phyloP scores from a whole-genome alignment of 1,139 yeast genomes.

The Casaregolazyma lundiana region DNA sequence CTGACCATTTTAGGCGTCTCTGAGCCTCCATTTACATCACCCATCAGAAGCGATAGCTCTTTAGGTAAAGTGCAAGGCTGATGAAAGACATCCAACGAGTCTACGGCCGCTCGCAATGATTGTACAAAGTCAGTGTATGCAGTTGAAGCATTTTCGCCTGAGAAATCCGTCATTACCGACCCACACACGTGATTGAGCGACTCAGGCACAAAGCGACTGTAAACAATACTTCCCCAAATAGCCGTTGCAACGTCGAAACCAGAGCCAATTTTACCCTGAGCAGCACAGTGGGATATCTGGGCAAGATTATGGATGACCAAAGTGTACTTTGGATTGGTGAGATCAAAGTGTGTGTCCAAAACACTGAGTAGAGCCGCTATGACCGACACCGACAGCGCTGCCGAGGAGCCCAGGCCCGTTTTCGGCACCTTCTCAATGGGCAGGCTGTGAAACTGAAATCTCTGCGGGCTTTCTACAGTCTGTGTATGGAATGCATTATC shows the following conservation, averaged over 20 bases:
- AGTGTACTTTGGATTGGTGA: conserved; percentile 7
- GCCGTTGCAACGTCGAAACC: conserved; percentile 98
- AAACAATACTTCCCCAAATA: conserved; percentile 80
- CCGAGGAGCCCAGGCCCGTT: conserved; percentile 95
- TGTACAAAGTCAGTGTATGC: conserved; percentile 15
- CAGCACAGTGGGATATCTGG: conserved; percentile 86
- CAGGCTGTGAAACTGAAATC: conserved; percentile 56
- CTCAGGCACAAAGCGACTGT: conserved; percentile 54
- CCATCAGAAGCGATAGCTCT: conserved; percentile 71
- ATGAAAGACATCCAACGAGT: conserved; percentile 52
- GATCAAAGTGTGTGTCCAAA: conserved; percentile 33
- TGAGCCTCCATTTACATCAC: conserved; percentile 88
- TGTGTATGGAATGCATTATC: conserved; percentile 91
- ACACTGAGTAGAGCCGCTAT: conserved; percentile 61
- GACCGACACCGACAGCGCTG: conserved; percentile 82
- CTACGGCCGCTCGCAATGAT: conserved; percentile 40
- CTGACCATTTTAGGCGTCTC: conserved; percentile 89
- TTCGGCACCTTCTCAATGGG: conserved; percentile 74
- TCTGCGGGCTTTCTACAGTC: conserved; percentile 22
- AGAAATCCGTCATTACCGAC: neutral
- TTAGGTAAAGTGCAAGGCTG: conserved; percentile 60
- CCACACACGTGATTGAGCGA: conserved; percentile 18
- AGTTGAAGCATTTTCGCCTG: neutral
- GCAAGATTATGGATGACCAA: conserved; percentile 67
- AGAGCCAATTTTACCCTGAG: conserved; percentile 92